Base-by-base conservation (phyloP, 2,329 filamentous ascomycete genomes). In the Botrytis fragariae region DNA sequence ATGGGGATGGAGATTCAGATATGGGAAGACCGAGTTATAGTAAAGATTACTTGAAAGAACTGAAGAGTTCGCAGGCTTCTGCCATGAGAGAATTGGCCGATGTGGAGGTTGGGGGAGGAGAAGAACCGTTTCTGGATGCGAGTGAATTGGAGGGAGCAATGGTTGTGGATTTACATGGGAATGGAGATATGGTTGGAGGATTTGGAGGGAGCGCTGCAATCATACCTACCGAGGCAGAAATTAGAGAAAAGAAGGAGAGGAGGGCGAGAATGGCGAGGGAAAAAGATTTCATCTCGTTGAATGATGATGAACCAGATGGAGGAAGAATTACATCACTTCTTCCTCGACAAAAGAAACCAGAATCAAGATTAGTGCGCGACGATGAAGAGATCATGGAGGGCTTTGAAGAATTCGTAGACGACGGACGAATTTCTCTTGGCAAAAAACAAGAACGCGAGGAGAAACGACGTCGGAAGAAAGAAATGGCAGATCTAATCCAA, bases 341-440 rank as follows among this genome's bases (percentile, higher is more conserved):
- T 3, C 83, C 85, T 69, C 83, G 84, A 29, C 89, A 89, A 76
- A 89, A 91, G 78, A 89, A 92, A 76, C 87, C 89, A 48, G 88
- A 94, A 75, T 92, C 92, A 9, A 88, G 95, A 1, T 87, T 98
- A 2, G 88, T 94, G 9, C 88, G 87, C 60, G 94, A 98, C 48
- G 95, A 98, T 78, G 95, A 98, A 80, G 94, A 98, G 79, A 87
- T 98, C 0, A 93, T 93, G 54, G 96, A 98, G 83, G 95, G 94
- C 0, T 98, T 97, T 78, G 95, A 98, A 74, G 92, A 95, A 72
- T 97, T 93, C 78, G 93, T 96, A 14, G 93, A 96, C 59, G 93
- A 97, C 80, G 94, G 93, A 14, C 89, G 89, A 12, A 88, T 98
- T 16, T 89, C 93, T 1, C 85, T 98, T 0, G 93, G 94, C 48